These are phyloP conservation scores for Floccularia luteovirens DNA, from an alignment of 768 basidiomycete species.

Conservation along the genomic window DNA sequence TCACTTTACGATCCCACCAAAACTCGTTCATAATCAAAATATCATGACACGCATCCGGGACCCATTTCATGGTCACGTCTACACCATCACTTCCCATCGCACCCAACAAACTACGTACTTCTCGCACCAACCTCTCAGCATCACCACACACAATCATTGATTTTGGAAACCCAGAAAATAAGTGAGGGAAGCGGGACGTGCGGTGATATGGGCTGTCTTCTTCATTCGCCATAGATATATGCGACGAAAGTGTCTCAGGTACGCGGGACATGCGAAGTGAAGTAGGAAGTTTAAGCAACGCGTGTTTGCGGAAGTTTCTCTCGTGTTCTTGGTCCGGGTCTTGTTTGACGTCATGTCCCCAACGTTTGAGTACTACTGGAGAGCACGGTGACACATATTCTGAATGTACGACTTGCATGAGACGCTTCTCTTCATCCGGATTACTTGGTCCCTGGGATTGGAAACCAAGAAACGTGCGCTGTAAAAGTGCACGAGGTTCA, in stretches of 20 bases:
- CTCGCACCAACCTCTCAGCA: conserved; percentile 42
- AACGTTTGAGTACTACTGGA: conserved; percentile 26
- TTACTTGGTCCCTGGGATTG: conserved; percentile 11
- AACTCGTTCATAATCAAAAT: conserved; percentile 31
- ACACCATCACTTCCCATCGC: conserved; percentile 32
- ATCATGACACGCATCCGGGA: conserved; percentile 35
- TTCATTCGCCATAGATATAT: conserved; percentile 5
- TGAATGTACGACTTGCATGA: conserved; percentile 29
- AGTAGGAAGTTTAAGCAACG: conserved; percentile 11
- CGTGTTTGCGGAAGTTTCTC: conserved; percentile 13
- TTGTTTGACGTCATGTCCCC: conserved; percentile 26
- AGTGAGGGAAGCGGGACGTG: conserved; percentile 20
- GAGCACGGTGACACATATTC: conserved; percentile 35
- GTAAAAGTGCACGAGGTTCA: conserved; percentile 42
- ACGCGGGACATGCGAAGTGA: conserved; percentile 9
- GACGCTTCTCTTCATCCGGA: conserved; percentile 20
- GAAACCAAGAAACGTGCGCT: conserved; percentile 46
- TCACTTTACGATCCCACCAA: conserved; percentile 35
- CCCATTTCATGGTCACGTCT: conserved; percentile 23
- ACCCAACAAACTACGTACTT: conserved; percentile 31
- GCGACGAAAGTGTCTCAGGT: conserved; percentile 9
- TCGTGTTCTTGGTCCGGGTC: conserved; percentile 18
- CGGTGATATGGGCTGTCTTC: conserved; percentile 13
- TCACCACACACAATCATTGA: conserved; percentile 40
- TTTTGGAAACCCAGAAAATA: conserved; percentile 39